Evolutionary conservation across 2,329 filamentous ascomycete species (phyloP), one percentile per base, ranked within the genome.

Genomic region (Colletotrichum gigasporum): DNA sequence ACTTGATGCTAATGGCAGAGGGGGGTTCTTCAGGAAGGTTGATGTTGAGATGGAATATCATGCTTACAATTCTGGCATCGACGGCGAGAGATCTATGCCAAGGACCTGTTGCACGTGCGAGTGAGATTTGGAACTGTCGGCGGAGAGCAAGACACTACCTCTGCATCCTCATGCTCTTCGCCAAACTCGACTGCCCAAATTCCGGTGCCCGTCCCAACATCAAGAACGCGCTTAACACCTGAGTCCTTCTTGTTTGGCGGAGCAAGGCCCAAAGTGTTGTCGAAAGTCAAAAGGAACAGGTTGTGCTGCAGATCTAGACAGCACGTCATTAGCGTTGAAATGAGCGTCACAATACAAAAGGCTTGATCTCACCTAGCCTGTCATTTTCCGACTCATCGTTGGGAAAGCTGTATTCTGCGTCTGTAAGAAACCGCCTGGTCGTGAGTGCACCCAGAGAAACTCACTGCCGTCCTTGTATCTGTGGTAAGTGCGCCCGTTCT

Each of bases 301-400:
- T 85, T 79, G 70, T 87, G 84, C 69, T 85, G 83, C 67, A 85
- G 72, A 63, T 87, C 83, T 41, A 18, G 2, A 35, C 1, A 53
- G 35, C 7, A 14, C n/a, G n/a, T 37, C 12, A 3, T 30, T 18
- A n/a, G 6, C 16, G n/a, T 24, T 71, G 11, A 20, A 8, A 12
- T 3, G 5, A 9, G 10, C 2, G 10, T 14, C 48, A 30, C n/a
- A n/a, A 16, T 2, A 20, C 2, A 2, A 3, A 12, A n/a, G n/a
- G n/a, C n/a, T n/a, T 5, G 30, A 78, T 4, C 72, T 53, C 4
- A 60, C 61, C 64, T 8, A 67, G 44, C 1, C 64, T 37, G 6
- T 67, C 55, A 0, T 42, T 56, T 5, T 67, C 65, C 5, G 0
- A 10, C 1, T 67, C 60, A 14, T 67, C 65, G 16, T 67, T 67